A percentile compares a stretch with the other conserved stretches of the same genome.
Evolutionary conservation across 768 basidiomycete genomes (phyloP).

Genomic region (Holtermannia corniformis): DNA sequence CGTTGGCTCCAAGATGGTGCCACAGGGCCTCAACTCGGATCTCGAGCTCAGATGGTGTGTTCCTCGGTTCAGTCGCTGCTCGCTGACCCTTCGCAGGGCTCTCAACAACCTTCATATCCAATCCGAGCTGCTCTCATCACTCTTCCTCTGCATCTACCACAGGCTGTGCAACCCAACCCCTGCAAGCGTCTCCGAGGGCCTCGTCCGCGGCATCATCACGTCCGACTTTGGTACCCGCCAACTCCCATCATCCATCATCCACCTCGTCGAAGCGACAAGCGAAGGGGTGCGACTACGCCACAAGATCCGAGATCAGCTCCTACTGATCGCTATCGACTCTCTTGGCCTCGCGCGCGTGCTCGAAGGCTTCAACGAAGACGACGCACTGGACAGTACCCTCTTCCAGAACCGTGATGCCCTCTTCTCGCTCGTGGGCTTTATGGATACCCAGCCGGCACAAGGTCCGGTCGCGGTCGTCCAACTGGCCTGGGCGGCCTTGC

Average conservation of each 20-base stretch:
- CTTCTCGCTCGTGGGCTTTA: neutral
- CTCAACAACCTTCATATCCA: slow-evolving; percentile 51
- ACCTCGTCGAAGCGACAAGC: neutral
- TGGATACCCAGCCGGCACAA: slow-evolving; percentile 36
- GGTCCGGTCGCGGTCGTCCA: slow-evolving; percentile 54
- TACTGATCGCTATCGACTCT: slow-evolving; percentile 25
- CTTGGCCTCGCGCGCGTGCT: slow-evolving; percentile 35
- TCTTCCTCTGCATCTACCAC: slow-evolving; percentile 82
- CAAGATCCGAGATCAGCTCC: slow-evolving; percentile 19
- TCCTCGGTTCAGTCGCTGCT: slow-evolving; percentile 22
- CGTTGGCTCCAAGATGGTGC: slow-evolving; percentile 41
- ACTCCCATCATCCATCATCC: too few species aligned
- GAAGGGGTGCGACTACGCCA: slow-evolving; percentile 12
- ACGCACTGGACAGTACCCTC: slow-evolving; percentile 56
- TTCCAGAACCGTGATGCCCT: slow-evolving; percentile 45
- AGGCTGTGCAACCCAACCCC: slow-evolving; percentile 42
- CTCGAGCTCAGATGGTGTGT: slow-evolving; percentile 7
- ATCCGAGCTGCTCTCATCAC: slow-evolving; percentile 59
- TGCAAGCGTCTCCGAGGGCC: slow-evolving; percentile 23
- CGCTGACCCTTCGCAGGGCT: slow-evolving; percentile 48
- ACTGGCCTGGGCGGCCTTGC: slow-evolving; percentile 56
- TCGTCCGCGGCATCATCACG: slow-evolving; percentile 22
- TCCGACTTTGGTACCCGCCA: slow-evolving; percentile 29
- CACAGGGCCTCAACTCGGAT: slow-evolving; percentile 6
- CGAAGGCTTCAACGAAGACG: slow-evolving; percentile 57